Percentiles rank a stretch among this genome's conserved stretches.
phyloP scores from a whole-genome alignment of 176 grass and related monocot species.

The Themeda triandra region DNA sequence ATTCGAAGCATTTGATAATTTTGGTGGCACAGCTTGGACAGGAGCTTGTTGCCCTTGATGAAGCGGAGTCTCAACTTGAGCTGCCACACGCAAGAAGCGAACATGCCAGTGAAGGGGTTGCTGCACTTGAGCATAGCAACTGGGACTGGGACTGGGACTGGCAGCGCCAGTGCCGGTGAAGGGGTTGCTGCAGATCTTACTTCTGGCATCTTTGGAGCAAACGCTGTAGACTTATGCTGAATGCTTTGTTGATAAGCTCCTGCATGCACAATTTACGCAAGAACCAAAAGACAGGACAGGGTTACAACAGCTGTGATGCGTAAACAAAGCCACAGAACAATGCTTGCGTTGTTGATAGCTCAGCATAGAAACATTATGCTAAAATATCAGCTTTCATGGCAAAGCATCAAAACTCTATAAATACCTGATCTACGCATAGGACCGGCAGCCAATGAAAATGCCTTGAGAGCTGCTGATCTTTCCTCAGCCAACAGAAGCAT shows the following conservation, averaged over 20 bases:
- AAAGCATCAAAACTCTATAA: background rate
- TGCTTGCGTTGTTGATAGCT: background rate
- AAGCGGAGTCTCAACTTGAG: slow-evolving; percentile 14
- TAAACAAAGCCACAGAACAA: slow-evolving; percentile 9
- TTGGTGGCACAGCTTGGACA: slow-evolving; percentile 22
- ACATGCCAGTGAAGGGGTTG: too few species aligned
- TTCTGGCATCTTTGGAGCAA: slow-evolving; percentile 21
- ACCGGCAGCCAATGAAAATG: slow-evolving; percentile 58
- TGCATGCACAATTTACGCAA: slow-evolving; percentile 25
- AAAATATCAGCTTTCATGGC: background rate
- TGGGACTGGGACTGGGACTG: slow-evolving; percentile 16
- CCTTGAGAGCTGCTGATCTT: slow-evolving; percentile 49
- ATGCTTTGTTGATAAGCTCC: slow-evolving; percentile 27
- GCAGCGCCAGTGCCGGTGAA: background rate
- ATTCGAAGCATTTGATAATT: slow-evolving; percentile 40
- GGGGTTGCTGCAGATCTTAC: slow-evolving; percentile 5
- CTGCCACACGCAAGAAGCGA: slow-evolving; percentile 17
- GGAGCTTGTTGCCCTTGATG: slow-evolving; percentile 40
- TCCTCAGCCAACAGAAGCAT: slow-evolving; percentile 46
- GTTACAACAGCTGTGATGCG: background rate
- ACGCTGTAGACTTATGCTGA: slow-evolving; percentile 34
- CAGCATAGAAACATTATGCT: background rate
- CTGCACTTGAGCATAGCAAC: slow-evolving; percentile 27
- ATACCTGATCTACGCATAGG: slow-evolving; percentile 52
- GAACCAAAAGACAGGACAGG: background rate